phyloP scores from a whole-genome alignment of 148 eudicot species.

The Linanthus parryae region DNA sequence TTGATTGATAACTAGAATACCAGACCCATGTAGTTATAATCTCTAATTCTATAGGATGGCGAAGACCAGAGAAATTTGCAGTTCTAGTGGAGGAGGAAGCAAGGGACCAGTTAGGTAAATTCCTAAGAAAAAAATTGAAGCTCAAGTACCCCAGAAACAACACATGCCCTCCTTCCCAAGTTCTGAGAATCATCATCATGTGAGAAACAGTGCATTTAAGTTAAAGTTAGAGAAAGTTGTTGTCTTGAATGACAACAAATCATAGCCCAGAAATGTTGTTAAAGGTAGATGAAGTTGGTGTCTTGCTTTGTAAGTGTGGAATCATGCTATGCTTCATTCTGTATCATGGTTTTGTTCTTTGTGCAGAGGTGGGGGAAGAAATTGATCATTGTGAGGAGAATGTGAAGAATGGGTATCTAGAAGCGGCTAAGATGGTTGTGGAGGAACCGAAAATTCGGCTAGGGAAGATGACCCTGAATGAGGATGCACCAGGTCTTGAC shows the following conservation, averaged over 20 bases:
- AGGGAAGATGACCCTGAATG: conserved; percentile 4
- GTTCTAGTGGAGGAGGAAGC: neutral
- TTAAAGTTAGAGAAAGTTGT: too few relatives aligned
- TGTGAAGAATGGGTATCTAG: conserved; percentile 26
- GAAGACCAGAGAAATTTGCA: conserved; percentile 5
- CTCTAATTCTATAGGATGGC: conserved; percentile 1
- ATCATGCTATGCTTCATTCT: too few relatives aligned
- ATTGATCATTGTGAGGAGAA: conserved; percentile 12
- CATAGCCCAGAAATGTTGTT: neutral
- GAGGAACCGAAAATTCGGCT: conserved; percentile 25
- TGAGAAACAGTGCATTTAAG: neutral
- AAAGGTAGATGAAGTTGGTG: too few relatives aligned
- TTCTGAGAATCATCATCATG: neutral
- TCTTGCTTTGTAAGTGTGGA: too few relatives aligned
- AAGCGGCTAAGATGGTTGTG: conserved; percentile 27
- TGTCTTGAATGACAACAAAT: neutral
- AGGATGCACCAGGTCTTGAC: conserved; percentile 10
- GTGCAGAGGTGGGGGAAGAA: conserved; percentile 15
- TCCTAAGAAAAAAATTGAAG: neutral
- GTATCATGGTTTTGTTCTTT: conserved; percentile 3
- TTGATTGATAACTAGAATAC: too few relatives aligned
- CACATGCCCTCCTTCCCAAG: neutral
- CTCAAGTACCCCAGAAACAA: neutral
- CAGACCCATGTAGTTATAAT: too few relatives aligned
- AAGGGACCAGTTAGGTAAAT: neutral